Conservation (phyloP, 768 basidiomycete species). For the Solioccasus polychromus region DNA sequence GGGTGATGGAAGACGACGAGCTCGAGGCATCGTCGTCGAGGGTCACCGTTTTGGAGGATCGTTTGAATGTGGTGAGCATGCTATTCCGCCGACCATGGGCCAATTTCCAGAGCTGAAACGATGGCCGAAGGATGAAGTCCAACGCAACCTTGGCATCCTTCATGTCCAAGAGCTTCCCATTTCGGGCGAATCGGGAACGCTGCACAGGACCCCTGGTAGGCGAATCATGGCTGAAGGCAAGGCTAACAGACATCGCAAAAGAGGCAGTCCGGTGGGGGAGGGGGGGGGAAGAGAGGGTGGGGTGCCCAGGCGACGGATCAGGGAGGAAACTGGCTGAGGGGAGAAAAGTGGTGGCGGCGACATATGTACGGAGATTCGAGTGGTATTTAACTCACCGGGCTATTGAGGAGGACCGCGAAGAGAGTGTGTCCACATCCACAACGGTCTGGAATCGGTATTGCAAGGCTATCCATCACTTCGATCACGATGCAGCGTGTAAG, state of each 20-base stretch:
- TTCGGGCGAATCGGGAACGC: constrained; percentile 13
- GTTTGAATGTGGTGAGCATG: constrained; percentile 5
- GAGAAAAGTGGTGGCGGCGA: too few species aligned
- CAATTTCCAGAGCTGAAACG: constrained; percentile 22
- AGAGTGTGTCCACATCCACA: constrained; percentile 14
- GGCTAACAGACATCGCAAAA: constrained; percentile 12
- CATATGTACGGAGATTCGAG: neutral
- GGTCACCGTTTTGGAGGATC: constrained; percentile 5
- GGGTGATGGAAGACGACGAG: constrained; percentile 2
- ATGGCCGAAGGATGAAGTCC: constrained; percentile 22
- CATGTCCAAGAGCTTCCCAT: constrained; percentile 13
- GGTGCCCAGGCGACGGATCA: constrained; percentile 1
- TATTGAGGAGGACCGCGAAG: constrained; percentile 6
- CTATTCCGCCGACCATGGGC: constrained; percentile 7
- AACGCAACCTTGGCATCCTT: constrained; percentile 16
- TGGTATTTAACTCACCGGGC: constrained; percentile 28
- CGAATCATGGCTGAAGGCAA: constrained; percentile 2
- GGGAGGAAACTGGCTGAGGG: neutral
- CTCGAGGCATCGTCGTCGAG: constrained; percentile 5
- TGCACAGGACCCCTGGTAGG: constrained; percentile 6
- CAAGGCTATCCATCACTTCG: too few species aligned
- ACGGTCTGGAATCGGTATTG: constrained; percentile 14
- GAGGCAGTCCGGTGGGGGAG: neutral
- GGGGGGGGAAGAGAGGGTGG: neutral
- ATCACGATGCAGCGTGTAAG: constrained; percentile 9